Percentiles rank a stretch among this genome's conserved stretches.
Conservation (phyloP, 2,329 filamentous ascomycete genomes). For the Aspergillus melleus region DNA sequence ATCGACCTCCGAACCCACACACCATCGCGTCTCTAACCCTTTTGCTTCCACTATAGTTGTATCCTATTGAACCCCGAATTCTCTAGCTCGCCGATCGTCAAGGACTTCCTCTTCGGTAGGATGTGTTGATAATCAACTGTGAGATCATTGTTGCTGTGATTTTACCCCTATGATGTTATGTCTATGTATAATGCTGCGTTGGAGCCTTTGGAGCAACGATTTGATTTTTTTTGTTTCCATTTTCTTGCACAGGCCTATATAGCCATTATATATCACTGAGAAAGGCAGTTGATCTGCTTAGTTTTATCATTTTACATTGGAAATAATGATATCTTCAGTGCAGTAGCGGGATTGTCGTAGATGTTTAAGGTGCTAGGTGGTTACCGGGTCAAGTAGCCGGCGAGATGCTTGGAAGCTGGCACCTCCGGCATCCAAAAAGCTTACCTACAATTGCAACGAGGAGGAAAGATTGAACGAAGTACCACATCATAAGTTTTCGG, state of each 20-base stretch:
- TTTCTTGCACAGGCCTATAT: not conserved
- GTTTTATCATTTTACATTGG: not conserved
- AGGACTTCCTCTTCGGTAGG: constrained; percentile 76
- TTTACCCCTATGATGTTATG: constrained; percentile 8
- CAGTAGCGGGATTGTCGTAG: no score
- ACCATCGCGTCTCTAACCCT: not conserved
- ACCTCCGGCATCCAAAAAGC: no score
- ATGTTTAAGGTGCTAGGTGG: no score
- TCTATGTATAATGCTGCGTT: constrained; percentile 1
- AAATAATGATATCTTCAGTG: not conserved
- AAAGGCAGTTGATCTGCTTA: not conserved
- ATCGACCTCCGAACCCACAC: not conserved
- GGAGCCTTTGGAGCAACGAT: not conserved
- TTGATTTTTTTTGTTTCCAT: not conserved
- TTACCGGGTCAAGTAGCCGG: no score
- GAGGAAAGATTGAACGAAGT: no score
- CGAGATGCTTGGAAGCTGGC: no score
- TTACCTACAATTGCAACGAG: no score
- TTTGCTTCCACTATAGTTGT: constrained; percentile 58
- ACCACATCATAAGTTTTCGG: no score
- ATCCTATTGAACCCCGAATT: constrained; percentile 92
- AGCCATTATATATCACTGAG: not conserved
- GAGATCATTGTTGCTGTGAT: not conserved
- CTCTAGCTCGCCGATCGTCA: constrained; percentile 83
- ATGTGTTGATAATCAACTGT: constrained; percentile 21